Evolutionary conservation across 1,139 yeast genomes (phyloP), one percentile per base, ranked within the genome.

Genomic region (Arxiozyma slooffiae): DNA sequence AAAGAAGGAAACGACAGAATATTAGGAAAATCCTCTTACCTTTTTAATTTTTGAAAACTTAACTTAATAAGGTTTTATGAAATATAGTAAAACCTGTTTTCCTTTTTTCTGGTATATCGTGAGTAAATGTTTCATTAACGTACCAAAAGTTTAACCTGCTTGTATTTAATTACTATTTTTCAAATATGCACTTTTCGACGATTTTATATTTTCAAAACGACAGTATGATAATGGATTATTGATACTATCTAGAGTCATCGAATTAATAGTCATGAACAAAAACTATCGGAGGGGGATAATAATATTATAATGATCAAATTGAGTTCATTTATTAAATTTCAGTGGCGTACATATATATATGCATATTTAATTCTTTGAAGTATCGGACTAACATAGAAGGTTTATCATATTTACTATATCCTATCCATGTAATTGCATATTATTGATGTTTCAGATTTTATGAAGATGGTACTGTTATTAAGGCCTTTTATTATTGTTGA

Each of bases 361-460:
- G 95, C 60, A 86, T 85, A 14, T 85, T 92, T 49, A 85, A 86
- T 55, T 90, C 88, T 66, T 77, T 85, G 57, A 77, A 95, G 53
- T 86, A 86, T 61, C 95, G 97, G 48, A 80, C 85, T 1, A 75
- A 79, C 49, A 77, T 76, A 8, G 86, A 80, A 59, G 77, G 81
- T 48, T 77, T 85, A 4, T 76, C 74, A 41, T 76, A 86, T n/a
- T 81, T 94, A 85, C 68, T 76, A 42, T 79, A 80, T 53, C 96
- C 97, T 0, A 78, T 86, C 20, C 79, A 86, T 59, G 80, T 89
- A 64, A 85, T 90, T 47, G 87, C 96, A 0, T 92, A 90, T 63
- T 92, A 87, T 66, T 72, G 98, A 53, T 92, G 88, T 64, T 67
- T 85, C 39, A 72, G 97, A 52, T 89, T 92, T 62, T 86, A 77